Conservation (phyloP, 2,329 filamentous ascomycete genomes). For the Fusarium staphyleae region DNA sequence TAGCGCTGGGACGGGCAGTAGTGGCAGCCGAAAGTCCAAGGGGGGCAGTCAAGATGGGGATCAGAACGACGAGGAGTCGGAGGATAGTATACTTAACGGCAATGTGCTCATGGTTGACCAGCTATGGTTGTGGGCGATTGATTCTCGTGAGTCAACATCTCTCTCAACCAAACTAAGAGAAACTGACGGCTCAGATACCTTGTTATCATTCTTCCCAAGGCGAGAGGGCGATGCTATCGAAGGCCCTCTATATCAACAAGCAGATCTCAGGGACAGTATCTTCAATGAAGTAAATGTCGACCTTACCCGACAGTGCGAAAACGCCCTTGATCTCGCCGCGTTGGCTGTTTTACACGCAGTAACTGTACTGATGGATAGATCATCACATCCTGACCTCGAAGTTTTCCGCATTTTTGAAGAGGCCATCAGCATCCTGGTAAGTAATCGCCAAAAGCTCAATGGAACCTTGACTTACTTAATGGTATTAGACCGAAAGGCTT, state of each 20-base stretch:
- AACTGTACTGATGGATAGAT: constrained; percentile 66
- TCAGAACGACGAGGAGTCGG: constrained; percentile 43
- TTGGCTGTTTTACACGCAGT: constrained; percentile 68
- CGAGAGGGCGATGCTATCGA: constrained; percentile 62
- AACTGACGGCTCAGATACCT: constrained; percentile 49
- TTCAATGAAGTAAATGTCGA: constrained; percentile 73
- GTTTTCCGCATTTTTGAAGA: constrained; percentile 72
- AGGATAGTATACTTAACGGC: constrained; percentile 56
- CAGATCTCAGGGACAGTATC: constrained; percentile 68
- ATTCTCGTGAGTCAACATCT: constrained; percentile 52
- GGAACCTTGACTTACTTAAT: rapidly evolving
- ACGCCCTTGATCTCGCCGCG: constrained; percentile 67
- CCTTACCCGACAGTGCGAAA: constrained; percentile 67
- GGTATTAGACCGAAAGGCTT: constrained; percentile 64
- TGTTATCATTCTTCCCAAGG: constrained; percentile 63
- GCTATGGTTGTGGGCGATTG: constrained; percentile 67
- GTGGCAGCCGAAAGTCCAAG: constrained; percentile 36
- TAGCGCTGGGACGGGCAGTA: constrained; percentile 38
- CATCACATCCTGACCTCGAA: constrained; percentile 67
- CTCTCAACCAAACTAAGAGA: rapidly evolving
- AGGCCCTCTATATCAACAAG: constrained; percentile 64
- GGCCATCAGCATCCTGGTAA: constrained; percentile 67
- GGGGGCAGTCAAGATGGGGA: constrained; percentile 40
- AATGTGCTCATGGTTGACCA: constrained; percentile 74
- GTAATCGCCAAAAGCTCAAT: constrained; percentile 12